Conservation (phyloP, 257 asterid species). For the Cruciata laevipes region DNA sequence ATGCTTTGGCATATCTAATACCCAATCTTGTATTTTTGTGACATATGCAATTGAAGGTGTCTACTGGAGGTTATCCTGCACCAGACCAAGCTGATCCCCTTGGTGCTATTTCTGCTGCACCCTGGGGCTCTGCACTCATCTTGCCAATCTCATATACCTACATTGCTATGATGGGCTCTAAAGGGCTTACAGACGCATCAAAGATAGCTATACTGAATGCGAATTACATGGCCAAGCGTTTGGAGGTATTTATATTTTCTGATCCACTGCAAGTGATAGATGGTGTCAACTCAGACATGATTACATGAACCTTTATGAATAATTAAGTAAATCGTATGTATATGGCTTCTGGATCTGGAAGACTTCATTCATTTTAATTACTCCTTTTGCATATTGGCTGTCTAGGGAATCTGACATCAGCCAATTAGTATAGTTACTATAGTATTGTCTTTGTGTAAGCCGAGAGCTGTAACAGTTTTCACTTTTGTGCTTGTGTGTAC, state of each 20-base stretch:
- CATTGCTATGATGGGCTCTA: slow-evolving; percentile 96
- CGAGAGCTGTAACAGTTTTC: slow-evolving; percentile 6
- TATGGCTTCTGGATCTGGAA: background rate
- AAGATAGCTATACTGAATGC: slow-evolving; percentile 91
- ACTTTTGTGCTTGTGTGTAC: slow-evolving; percentile 26
- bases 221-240: slow-evolving; percentile 93
- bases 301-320: background rate
- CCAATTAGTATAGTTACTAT: background rate
- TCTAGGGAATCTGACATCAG: background rate
- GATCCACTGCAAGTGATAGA: background rate
- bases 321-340: background rate
- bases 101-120: slow-evolving; percentile 95
- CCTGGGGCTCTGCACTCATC: slow-evolving; percentile 99
- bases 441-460: background rate
- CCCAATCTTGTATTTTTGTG: slow-evolving; percentile 5
- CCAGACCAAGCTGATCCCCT: slow-evolving; percentile 78
- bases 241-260: slow-evolving; percentile 52
- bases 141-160: slow-evolving; percentile 96
- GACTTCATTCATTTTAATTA: background rate
- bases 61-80: slow-evolving; percentile 93
- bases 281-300: background rate
- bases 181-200: slow-evolving; percentile 86
- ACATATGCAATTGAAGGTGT: slow-evolving; percentile 32
- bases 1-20: slow-evolving; percentile 1
- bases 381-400: background rate